Evolutionary conservation across 2,329 filamentous ascomycete species (phyloP).

Genomic region (Diaporthe destruens): DNA sequence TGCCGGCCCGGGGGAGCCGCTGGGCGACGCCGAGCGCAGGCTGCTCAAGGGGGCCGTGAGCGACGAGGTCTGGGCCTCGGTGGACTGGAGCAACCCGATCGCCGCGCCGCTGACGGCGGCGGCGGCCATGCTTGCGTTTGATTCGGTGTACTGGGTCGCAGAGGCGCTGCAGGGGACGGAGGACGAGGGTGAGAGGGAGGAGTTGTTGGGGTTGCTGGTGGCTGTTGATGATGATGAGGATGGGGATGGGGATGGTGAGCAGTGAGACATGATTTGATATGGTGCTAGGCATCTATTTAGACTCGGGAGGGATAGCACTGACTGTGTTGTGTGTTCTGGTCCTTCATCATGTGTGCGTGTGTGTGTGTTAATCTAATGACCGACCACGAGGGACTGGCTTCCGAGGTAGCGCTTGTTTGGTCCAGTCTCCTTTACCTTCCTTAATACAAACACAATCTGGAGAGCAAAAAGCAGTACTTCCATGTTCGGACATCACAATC

Average conservation of each 20-base stretch:
- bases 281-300: not conserved
- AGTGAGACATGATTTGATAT: not conserved
- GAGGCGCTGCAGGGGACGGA: not conserved
- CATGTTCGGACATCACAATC: too few species aligned
- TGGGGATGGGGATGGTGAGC: not conserved
- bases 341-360: too few species aligned
- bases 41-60: not conserved
- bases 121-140: constrained; percentile 17
- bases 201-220: not conserved
- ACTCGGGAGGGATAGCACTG: not conserved
- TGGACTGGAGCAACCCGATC: constrained; percentile 24
- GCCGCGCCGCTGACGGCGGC: not conserved
- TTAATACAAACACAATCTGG: not conserved
- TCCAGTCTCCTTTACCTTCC: not conserved
- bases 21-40: not conserved
- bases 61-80: not conserved
- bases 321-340: too few species aligned
- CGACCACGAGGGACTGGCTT: too few species aligned
- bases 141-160: not conserved
- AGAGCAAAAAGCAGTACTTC: not conserved
- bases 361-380: not conserved
- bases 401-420: not conserved
- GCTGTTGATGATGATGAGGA: constrained; percentile 12
- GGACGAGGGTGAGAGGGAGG: not conserved
- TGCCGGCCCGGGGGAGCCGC: not conserved